Base-by-base conservation (phyloP, 176 grass and related monocot genomes). In the Alloteropsis semialata region DNA sequence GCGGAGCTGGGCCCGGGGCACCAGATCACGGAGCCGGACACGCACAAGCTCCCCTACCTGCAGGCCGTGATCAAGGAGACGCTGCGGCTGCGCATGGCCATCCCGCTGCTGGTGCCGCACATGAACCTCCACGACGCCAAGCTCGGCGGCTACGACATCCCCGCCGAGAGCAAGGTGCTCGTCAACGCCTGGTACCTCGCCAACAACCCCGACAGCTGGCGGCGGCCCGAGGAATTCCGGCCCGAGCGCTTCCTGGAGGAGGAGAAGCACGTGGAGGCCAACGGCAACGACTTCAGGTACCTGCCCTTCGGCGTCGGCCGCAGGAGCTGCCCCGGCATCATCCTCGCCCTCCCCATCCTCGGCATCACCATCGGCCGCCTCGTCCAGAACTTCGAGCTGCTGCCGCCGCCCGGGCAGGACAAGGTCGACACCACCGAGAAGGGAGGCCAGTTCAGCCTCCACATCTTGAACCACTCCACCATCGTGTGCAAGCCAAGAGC, bases 51-150 rank as follows among this genome's bases (percentile, higher is more conserved):
- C 45, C 88, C 94, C 3, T 96, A 93, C 83, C 83, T 96, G 19
- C 91, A 96, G 34, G 93, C 91, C 3, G 93, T 96, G 63, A 87
- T 93, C 63, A 93, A 96, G 87, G 94, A 96, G 87, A 93, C 90
- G 28, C 93, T 96, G 24, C 85, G 93, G 44, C 86, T 92, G 68
- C 90, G 93, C 15, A 96, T 93, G 93, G 80, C 88, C 58, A 89
- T 96, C 80, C 93, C 93, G 74, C 85, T 96, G 54, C 70, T 96
- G 65, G 90, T 96, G 42, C 93, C 90, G 0, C 90, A 96, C 90
- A 96, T 93, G 93, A 96, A 96, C 81, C 81, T 96, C 59, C 80
- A 85, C 65, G 93, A 92, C 74, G 93, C 90, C 79, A 93, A 92
- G 89, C 89, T 96, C 73, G 80, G 30, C 61, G 93, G 93, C 76